Base-by-base conservation (phyloP, 2,329 filamentous ascomycete species). In the Colletotrichum costaricense region DNA sequence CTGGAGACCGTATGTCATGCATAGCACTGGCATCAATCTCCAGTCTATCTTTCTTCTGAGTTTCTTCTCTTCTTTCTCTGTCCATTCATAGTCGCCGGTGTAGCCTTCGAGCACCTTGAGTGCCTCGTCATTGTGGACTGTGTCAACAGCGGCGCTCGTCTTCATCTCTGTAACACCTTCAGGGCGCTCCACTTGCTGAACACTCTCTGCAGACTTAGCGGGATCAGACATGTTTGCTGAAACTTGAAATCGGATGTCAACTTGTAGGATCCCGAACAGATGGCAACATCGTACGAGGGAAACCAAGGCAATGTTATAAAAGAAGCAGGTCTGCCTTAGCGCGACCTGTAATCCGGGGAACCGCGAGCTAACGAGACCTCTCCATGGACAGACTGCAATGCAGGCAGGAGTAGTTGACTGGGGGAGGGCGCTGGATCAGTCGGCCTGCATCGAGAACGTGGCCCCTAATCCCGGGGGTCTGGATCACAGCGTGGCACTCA, bases 21-120 rank as follows among this genome's bases (percentile, higher is more conserved):
- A 79, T 16, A 80, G 74, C 19, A 88, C 81, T 0, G 86, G 84
- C 79, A 87, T 81, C 1, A 88, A 78, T 33, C 80, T 80, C 76
- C 81, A 81, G 75, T 87, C 85, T 46, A 87, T 81, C 70, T 83
- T 85, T 28, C 81, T 80, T 5, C 82, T 77, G 5, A 88, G 75
- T 52, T 77, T 83, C 62, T 83, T 84, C 75, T 87, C 84, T 72
- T 86, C 85, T 12, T 78, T 75, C 0, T 81, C 77, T 0, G 81
- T 83, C 86, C 86, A 88, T 2, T 74, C 76, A 63, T 80, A 75
- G 8, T 86, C 82, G 4, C 86, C 86, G 5, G 78, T 74, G 72
- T 87, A 87, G 35, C 76, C 77, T 24, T 78, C 80, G 16, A 87
- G 75, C 9, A 87, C 81, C 65, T 81, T 82, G 57, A 85, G 72